Percentiles rank a stretch among this genome's conserved stretches.
These are phyloP conservation scores for Flaveria ramosissima DNA, from an alignment of 129 eudicot genomes.

Conservation along the genomic window DNA sequence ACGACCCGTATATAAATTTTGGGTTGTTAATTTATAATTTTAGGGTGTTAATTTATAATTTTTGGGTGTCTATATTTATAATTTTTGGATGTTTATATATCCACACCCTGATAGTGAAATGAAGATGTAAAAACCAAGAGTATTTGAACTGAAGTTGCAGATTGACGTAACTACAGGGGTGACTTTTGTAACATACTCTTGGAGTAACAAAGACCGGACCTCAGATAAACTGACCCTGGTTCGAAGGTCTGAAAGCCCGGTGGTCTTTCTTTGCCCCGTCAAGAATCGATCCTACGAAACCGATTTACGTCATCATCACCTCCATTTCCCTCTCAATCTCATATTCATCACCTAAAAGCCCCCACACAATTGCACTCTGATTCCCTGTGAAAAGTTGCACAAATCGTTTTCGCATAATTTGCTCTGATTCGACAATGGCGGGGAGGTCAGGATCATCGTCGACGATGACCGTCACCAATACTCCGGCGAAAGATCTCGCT, in stretches of 20 bases:
- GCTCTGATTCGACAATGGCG: conserved; percentile 37
- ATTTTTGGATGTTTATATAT: no score
- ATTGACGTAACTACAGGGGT: no score
- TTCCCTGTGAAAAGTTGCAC: not conserved
- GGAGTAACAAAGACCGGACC: no score
- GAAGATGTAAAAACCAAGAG: no score
- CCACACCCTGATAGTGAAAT: no score
- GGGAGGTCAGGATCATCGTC: conserved; percentile 43
- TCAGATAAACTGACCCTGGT: not conserved
- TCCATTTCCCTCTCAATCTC: not conserved
- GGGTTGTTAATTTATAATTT: no score
- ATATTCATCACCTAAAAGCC: not conserved
- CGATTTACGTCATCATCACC: conserved; percentile 13
- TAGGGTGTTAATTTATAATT: no score
- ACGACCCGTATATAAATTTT: no score
- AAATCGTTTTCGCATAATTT: not conserved
- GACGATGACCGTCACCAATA: conserved; percentile 82
- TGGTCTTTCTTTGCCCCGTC: conserved; percentile 12
- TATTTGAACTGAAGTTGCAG: no score
- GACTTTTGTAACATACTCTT: no score
- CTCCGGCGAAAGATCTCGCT: conserved; percentile 78
- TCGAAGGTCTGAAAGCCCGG: not conserved
- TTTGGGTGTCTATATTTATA: no score
- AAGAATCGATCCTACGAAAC: conserved; percentile 27
- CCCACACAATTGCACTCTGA: no score